These are phyloP conservation scores for Fistulinella prunicolor DNA, from an alignment of 768 basidiomycete genomes.

Conservation along the genomic window DNA sequence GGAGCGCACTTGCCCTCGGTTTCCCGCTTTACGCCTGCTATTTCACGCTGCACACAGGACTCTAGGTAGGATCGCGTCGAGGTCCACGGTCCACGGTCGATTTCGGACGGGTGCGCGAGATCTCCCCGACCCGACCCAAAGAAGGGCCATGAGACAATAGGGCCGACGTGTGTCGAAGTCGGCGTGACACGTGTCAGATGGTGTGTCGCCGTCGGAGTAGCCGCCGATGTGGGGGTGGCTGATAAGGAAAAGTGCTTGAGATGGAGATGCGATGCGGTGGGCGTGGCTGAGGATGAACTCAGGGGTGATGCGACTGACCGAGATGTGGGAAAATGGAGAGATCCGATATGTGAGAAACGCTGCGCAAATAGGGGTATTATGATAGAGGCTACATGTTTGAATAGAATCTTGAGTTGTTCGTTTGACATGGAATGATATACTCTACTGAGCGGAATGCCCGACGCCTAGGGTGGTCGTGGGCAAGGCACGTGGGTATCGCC, in stretches of 20 bases:
- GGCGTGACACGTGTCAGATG: constrained; percentile 15
- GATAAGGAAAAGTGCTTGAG: constrained; percentile 21
- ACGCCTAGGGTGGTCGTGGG: constrained; percentile 47
- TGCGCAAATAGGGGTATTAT: constrained; percentile 73
- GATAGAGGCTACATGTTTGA: constrained; percentile 66
- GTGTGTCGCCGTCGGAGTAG: not conserved
- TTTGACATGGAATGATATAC: constrained; percentile 73
- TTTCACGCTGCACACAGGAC: constrained; percentile 71
- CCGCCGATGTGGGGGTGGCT: constrained; percentile 4
- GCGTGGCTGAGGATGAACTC: constrained; percentile 22
- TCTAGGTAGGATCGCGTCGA: constrained; percentile 56
- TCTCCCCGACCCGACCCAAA: constrained; percentile 83
- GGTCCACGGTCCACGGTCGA: constrained; percentile 80
- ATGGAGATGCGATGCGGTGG: constrained; percentile 23
- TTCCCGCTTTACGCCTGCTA: constrained; percentile 68
- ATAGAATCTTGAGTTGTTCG: constrained; percentile 57
- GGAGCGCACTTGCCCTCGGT: constrained; percentile 75
- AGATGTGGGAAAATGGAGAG: constrained; percentile 48
- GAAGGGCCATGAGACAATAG: constrained; percentile 89
- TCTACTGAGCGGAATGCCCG: constrained; percentile 65
- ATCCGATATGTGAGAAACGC: constrained; percentile 74
- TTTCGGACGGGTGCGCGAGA: constrained; percentile 59
- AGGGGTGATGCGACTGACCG: constrained; percentile 18
- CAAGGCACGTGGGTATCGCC: not conserved
- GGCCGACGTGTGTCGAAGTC: constrained; percentile 55